Evolutionary conservation across 2,329 filamentous ascomycete genomes (phyloP), one percentile per base, ranked within the genome.

Genomic region (Talaromyces sp.): DNA sequence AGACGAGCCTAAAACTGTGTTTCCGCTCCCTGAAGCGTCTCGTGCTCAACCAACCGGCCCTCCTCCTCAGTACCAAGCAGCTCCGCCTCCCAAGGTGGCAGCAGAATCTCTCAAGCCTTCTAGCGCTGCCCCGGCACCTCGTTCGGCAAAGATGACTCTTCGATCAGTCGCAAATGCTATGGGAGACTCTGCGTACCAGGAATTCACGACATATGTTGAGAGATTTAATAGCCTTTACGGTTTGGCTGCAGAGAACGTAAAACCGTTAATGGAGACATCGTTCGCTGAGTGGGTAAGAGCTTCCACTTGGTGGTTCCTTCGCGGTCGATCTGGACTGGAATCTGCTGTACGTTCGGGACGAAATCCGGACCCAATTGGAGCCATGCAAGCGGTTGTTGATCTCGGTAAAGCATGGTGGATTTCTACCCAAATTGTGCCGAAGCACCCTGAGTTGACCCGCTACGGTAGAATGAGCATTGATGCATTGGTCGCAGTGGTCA

Each of bases 361-460:
- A 11, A 64, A 19, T 15, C 43, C 66, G 9, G 66, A 66, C 4
- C 59, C 25, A 11, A 25, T 10, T n/a, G 60, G 81, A 41, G 73
- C 75, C 17, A 88, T 90, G 65, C 93, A 97, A 77, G 89, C 92
- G 1, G 93, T 96, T 71, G 85, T 94, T 1, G 92, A 97, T 75
- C 81, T 97, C 60, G 89, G 91, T 27, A 97, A 97, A 75, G 85
- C 89, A 0, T 90, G 91, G 75, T 97, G 93, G 93, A 86, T 97
- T n/a, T 83, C 76, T 50, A 75, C 78, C 54, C 70, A 75, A 3
- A 75, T 82, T 43, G 70, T 80, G 25, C 77, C 81, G 10, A 70
- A 73, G 22, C 77, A 80, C 64, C 70, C 73, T 25, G 79, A 81
- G 50, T 63, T 81, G 4, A 69, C 71, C 49, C 71, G 71, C n/a